These are phyloP conservation scores for Cicer bijugum DNA, from an alignment of 306 rosid genomes.

Conservation along the genomic window DNA sequence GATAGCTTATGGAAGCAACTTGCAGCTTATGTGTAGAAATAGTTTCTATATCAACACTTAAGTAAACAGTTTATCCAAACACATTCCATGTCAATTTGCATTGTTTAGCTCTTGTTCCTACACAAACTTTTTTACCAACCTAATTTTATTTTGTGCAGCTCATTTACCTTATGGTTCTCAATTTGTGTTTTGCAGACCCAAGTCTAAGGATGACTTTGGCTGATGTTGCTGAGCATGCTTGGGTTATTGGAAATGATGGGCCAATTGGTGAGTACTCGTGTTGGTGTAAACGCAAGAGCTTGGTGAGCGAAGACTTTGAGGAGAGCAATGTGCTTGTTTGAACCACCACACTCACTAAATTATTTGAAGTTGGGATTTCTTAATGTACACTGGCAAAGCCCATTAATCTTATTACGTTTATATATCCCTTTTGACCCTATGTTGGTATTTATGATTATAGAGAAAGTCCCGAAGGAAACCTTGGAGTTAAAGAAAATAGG, in stretches of 20 bases:
- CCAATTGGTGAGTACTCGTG: conserved; percentile 69
- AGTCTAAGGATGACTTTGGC: conserved; percentile 67
- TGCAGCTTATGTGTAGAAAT: background rate
- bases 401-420: background rate
- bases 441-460: conserved; percentile 5
- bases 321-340: conserved; percentile 48
- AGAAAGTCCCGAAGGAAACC: conserved; percentile 29
- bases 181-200: conserved; percentile 63
- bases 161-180: conserved; percentile 3
- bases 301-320: conserved; percentile 49
- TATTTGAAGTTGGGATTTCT: conserved; percentile 48
- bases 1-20: background rate
- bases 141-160: conserved; percentile 8
- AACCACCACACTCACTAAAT: conserved; percentile 45
- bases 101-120: background rate
- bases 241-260: conserved; percentile 86
- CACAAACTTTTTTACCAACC: background rate
- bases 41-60: background rate
- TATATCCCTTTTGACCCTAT: conserved; percentile 6
- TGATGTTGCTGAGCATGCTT: conserved; percentile 64
- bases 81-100: conserved; percentile 7
- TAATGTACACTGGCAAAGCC: conserved; percentile 50
- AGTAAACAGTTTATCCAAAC: background rate
- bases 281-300: conserved; percentile 78
- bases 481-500: conserved; percentile 35